A percentile compares a stretch with the other conserved stretches of the same genome.
Conservation (phyloP, 2,329 filamentous ascomycete genomes). For the Nannizzia gypsea region DNA sequence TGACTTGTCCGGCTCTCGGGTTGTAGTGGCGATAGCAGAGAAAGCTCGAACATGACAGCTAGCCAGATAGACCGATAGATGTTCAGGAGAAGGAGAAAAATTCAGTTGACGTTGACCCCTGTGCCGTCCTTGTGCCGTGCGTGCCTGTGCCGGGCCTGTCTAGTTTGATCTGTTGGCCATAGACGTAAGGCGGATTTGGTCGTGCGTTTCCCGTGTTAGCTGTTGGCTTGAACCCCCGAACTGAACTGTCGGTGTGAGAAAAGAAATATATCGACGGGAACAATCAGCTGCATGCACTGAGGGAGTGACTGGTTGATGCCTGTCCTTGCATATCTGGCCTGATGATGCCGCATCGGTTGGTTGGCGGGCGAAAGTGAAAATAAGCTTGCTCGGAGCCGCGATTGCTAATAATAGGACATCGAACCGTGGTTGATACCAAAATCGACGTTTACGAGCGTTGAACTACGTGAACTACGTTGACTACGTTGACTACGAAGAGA, state of each 20-base stretch:
- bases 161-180: background rate
- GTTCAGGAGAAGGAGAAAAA: no score
- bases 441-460: no score
- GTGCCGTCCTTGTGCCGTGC: no score
- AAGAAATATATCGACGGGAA: background rate
- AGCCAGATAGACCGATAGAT: background rate
- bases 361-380: background rate
- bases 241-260: conserved; percentile 2
- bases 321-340: background rate
- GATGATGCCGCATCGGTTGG: background rate
- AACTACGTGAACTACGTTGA: no score
- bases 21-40: background rate
- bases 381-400: background rate
- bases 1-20: background rate
- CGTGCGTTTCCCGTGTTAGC: no score
- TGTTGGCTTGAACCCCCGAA: background rate
- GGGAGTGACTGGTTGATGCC: no score
- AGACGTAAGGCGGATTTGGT: background rate
- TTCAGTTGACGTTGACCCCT: no score
- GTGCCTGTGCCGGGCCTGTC: no score
- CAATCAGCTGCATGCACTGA: no score
- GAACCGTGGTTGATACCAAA: no score
- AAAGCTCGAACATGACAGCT: background rate
- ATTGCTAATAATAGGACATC: background rate
- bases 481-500: no score